Conservation (phyloP, 495 filamentous ascomycete species). For the Neurospora sp. region DNA sequence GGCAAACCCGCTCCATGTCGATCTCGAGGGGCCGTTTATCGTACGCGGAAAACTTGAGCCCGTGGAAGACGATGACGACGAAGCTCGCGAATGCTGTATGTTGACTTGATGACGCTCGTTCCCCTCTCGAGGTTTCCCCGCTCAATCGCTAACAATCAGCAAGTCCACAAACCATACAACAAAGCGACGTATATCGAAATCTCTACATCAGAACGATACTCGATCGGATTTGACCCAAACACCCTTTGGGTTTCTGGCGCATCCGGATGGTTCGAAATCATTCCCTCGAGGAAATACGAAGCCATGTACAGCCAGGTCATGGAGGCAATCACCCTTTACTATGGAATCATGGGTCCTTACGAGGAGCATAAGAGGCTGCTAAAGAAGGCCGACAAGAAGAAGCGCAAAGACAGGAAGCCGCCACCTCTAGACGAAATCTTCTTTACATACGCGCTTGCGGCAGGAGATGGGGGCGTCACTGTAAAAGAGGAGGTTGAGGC, state of each 20-base stretch:
- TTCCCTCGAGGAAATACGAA: slow-evolving; percentile 50
- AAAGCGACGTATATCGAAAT: slow-evolving; percentile 52
- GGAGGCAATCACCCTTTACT: slow-evolving; percentile 61
- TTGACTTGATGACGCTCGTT: not conserved
- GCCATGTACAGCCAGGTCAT: slow-evolving; percentile 54
- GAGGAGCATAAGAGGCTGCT: slow-evolving; percentile 16
- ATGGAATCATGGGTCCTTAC: slow-evolving; percentile 43
- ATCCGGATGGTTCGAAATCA: slow-evolving; percentile 72
- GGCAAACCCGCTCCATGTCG: slow-evolving; percentile 33
- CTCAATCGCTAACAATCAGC: slow-evolving; percentile 18
- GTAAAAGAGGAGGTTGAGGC: slow-evolving; percentile 26
- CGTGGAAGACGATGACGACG: slow-evolving; percentile 19
- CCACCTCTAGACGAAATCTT: slow-evolving; percentile 24
- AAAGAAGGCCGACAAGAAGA: slow-evolving; percentile 19
- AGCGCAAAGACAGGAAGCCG: slow-evolving; percentile 9
- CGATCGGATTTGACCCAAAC: slow-evolving; percentile 57
- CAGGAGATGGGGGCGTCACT: slow-evolving; percentile 30
- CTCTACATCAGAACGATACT: slow-evolving; percentile 50
- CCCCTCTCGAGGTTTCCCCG: not conserved
- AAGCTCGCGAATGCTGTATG: slow-evolving; percentile 8
- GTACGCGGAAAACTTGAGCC: slow-evolving; percentile 33
- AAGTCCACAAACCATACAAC: slow-evolving; percentile 37
- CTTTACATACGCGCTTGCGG: slow-evolving; percentile 31
- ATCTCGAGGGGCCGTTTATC: slow-evolving; percentile 32
- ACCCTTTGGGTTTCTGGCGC: slow-evolving; percentile 67